These are phyloP conservation scores for Dalbergia oliveri DNA, from an alignment of 306 rosid species.

Conservation along the genomic window DNA sequence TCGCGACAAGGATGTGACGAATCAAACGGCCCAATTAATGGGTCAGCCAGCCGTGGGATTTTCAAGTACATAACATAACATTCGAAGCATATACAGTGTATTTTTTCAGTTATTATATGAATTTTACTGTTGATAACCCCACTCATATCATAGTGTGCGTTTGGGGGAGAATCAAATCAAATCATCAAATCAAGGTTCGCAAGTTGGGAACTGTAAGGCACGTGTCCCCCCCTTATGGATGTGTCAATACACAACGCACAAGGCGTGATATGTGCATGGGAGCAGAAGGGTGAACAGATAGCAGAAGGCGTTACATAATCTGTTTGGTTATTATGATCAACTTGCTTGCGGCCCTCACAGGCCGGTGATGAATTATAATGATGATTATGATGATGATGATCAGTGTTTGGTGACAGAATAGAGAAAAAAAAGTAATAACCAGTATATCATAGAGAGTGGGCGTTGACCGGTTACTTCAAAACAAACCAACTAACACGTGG, in stretches of 20 bases:
- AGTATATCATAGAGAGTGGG: neutral
- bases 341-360: constrained; percentile 35
- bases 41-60: neutral
- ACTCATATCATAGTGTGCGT: neutral
- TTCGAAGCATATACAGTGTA: neutral
- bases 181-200: neutral
- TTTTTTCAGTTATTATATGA: neutral
- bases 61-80: neutral
- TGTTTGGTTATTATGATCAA: constrained; percentile 35
- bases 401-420: constrained; percentile 2
- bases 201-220: constrained; percentile 16
- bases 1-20: constrained; percentile 14
- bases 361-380: constrained; percentile 40
- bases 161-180: neutral
- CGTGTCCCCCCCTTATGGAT: constrained; percentile 38
- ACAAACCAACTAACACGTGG: constrained; percentile 50
- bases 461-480: constrained; percentile 50
- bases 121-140: constrained; percentile 26
- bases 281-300: neutral
- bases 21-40: constrained; percentile 40
- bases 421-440: neutral
- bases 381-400: neutral
- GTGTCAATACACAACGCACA: constrained; percentile 27
- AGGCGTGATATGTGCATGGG: constrained; percentile 37
- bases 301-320: neutral